Evolutionary conservation across 139 green algal species (phyloP).

Genomic region (Chlorella ohadii): DNA sequence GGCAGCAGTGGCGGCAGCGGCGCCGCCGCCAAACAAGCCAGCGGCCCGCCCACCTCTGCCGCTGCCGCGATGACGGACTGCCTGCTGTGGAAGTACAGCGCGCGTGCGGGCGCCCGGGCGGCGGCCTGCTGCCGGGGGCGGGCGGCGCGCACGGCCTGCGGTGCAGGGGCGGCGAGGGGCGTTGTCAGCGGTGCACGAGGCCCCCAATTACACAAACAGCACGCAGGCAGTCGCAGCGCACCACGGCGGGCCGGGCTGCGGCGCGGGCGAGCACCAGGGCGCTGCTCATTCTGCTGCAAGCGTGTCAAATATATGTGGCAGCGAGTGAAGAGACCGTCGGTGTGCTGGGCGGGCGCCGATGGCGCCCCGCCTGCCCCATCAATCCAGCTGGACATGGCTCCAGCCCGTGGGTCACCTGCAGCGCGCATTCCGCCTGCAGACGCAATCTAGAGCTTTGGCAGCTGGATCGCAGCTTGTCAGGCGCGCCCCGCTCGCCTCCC

Average conservation of each 20-base stretch:
- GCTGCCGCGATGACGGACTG: conserved; percentile 24
- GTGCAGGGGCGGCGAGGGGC: neutral
- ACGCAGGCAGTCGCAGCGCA: neutral
- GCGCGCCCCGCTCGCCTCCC: no score
- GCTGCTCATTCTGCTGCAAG: neutral
- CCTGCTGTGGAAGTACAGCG: conserved; percentile 39
- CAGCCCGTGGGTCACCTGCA: no score
- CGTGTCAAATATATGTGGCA: neutral
- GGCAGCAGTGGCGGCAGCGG: neutral
- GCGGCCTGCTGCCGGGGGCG: neutral
- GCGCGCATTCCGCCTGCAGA: no score
- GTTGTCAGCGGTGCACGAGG: neutral
- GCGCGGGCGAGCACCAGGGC: conserved; percentile 13
- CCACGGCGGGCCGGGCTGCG: conserved; percentile 11
- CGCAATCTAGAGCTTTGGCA: no score
- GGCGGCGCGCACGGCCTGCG: neutral
- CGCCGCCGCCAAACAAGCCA: neutral
- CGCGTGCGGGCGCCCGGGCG: conserved; percentile 12
- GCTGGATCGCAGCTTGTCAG: no score
- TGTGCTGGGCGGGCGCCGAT: neutral
- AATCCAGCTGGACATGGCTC: no score
- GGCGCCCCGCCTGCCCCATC: neutral
- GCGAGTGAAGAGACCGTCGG: neutral
- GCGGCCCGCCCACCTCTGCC: conserved; percentile 17
- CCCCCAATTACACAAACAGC: neutral